Base-by-base conservation (phyloP, 345 rosid genomes). In the Syzygium jambos region DNA sequence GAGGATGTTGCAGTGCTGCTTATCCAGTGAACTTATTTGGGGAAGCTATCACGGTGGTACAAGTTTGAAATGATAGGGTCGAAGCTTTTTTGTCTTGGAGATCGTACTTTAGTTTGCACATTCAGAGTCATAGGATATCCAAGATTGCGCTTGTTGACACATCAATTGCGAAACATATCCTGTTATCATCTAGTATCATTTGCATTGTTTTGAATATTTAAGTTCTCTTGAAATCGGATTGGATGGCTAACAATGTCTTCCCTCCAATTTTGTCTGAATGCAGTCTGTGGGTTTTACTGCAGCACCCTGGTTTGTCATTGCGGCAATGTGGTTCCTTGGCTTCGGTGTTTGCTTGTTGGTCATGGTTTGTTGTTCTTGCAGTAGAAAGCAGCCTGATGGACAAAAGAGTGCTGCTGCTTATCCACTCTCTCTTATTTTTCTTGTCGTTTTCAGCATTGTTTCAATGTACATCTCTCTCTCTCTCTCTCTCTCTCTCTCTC, bases 221-320 rank as follows among this genome's bases (percentile, higher is more conserved):
- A 34, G 51, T 85, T 57, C 51, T 57, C 51, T 57, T 85, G 65
- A 56, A 85, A 53, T 7, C 56, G 19, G 86, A 53, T 46, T 41
- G 52, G 10, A 86, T 9, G 25, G 34, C 87, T 86, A 43, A 68
- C n/a, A 21, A 51, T n/a, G 27, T 53, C 38, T 43, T n/a, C 22
- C 73, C 43, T 86, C 34, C 80, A 51, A 86, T 46, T 85, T 52
- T 86, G 25, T 85, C 52, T 53, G 73, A 51, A 53, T 90, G 94
- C 96, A 98, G 99, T 96, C 99, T 87, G 99, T 92, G 88, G 92
- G 95, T n/a, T 95, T 89, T 87, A 95, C 98, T 43, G 99, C 98
- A 87, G 93, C 85, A 90, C 98, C 98, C 23, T 88, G 96, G 88
- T 94, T 96, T 91, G 90, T 87, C 84, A 89, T 93, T 86, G 93